phyloP scores from a whole-genome alignment of 208 protist species.

The Trypanosoma avium region DNA sequence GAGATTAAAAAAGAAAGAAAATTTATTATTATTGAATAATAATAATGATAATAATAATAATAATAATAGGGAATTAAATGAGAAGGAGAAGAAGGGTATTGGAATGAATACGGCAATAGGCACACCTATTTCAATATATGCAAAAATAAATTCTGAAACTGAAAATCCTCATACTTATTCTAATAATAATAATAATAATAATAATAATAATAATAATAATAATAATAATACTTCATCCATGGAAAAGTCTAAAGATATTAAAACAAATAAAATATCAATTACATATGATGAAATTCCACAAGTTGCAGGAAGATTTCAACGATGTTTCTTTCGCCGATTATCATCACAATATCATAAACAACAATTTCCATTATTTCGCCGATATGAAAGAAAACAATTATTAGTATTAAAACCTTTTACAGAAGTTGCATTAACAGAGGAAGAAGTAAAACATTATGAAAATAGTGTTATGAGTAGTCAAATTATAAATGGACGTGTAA shows the following conservation, averaged over 20 bases:
- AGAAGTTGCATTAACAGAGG: conserved; percentile 32
- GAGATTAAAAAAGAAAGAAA: too few species aligned
- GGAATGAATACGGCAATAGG: conserved; percentile 36
- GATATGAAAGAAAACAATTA: conserved; percentile 47
- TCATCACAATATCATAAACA: conserved; percentile 31
- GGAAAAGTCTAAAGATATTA: too few species aligned
- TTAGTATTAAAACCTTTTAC: conserved; percentile 55
- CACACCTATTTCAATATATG: conserved; percentile 42
- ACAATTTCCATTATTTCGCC: conserved; percentile 37
- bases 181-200: conserved; percentile 1
- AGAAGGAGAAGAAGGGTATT: neutral
- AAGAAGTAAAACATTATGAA: conserved; percentile 29
- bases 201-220: neutral
- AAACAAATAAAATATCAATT: too few species aligned
- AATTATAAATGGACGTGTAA: too few species aligned
- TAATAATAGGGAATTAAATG: neutral
- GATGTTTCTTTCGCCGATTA: conserved; percentile 53
- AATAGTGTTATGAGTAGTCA: conserved; percentile 19
- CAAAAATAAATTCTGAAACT: neutral
- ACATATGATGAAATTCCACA: conserved; percentile 33
- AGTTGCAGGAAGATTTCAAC: conserved; percentile 70
- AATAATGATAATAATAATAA: too few species aligned
- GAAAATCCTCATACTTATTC: neutral
- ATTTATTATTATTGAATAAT: too few species aligned
- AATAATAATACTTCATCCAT: neutral